Base-by-base conservation (phyloP, 2,329 filamentous ascomycete species). In the Calycina herbarum region DNA sequence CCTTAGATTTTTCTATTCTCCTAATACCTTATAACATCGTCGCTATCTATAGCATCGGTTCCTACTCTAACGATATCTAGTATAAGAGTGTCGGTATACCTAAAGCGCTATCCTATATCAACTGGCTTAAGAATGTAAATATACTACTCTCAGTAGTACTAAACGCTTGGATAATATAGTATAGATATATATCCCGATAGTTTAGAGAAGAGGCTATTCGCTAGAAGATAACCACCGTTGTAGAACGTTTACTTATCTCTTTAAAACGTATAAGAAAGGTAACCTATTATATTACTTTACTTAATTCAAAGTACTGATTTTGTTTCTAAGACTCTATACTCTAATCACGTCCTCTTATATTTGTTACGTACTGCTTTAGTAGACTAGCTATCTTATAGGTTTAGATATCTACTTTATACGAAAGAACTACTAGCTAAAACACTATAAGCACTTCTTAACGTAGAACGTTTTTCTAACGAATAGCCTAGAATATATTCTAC, bases 141-240 rank as follows among this genome's bases (percentile, higher is more conserved):
- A 74, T 73, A 70, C 64, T 75, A 24, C 72, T 69, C 57, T 67
- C 68, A 1, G 59, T 70, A 48, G 70, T 67, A 15, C 68, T 71
- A 2, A 60, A 72, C 62, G 72, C 73, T 29, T 72, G 73, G 45
- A 73, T 76, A 38, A 74, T 74, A 70, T 69, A 70, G 59, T 76
- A 72, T 64, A 69, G 73, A 65, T 76, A 75, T 57, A 54, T 7
- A 57, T 61, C 7, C 72, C 76, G 38, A 61, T 76, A 1, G 58
- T 68, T 48, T 73, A 70, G n/a, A n/a, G 57, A 59, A 40, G 33
- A 38, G 27, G 57, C 57, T 33, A 38, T 59, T 38, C 20, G 42
- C 42, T n/a, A 48, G 17, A 48, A 48, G 42, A 48, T n/a, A 48
- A 48, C 42, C 17, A 48, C 42, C 4, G 42, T 48, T 48, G 17